Percentiles rank a stretch among this genome's conserved stretches.
Evolutionary conservation across 345 rosid genomes (phyloP).

Genomic region (Citrus unshiu): DNA sequence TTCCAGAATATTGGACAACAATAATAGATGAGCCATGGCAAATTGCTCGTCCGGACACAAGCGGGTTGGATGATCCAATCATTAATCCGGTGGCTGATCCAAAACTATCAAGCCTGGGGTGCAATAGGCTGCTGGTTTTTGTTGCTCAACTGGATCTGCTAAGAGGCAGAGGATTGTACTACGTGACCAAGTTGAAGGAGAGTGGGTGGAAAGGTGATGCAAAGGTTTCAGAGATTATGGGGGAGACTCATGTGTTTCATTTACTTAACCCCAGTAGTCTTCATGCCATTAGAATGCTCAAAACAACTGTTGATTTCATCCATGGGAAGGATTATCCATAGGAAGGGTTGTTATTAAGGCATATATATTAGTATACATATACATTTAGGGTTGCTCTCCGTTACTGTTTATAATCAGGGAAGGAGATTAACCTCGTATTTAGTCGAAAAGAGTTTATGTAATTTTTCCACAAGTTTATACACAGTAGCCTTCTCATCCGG

Average conservation of each 20-base stretch:
- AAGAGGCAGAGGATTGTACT: conserved; percentile 34
- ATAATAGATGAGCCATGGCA: conserved; percentile 2
- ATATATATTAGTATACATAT: no score
- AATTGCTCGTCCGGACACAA: conserved; percentile 28
- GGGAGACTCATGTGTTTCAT: conserved; percentile 42
- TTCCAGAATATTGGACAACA: background rate
- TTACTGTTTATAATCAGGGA: background rate
- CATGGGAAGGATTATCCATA: background rate
- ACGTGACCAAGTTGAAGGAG: conserved; percentile 25
- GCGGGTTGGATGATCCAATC: conserved; percentile 40
- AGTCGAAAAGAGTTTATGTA: background rate
- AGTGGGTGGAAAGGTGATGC: conserved; percentile 38
- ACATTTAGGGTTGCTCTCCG: background rate
- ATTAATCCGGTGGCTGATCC: conserved; percentile 39
- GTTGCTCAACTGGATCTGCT: conserved; percentile 35
- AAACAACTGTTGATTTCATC: conserved; percentile 23
- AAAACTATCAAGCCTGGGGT: conserved; percentile 29
- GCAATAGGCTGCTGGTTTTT: conserved; percentile 33
- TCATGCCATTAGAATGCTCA: conserved; percentile 21
- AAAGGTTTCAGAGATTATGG: conserved; percentile 30
- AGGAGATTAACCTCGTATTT: background rate
- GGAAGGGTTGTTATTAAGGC: background rate
- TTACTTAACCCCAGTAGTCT: conserved; percentile 19
- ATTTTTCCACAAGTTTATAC: background rate
- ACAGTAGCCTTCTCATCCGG: no score